Base-by-base conservation (phyloP, 352 stramenopile genomes). In the Globisporangium parvum region DNA sequence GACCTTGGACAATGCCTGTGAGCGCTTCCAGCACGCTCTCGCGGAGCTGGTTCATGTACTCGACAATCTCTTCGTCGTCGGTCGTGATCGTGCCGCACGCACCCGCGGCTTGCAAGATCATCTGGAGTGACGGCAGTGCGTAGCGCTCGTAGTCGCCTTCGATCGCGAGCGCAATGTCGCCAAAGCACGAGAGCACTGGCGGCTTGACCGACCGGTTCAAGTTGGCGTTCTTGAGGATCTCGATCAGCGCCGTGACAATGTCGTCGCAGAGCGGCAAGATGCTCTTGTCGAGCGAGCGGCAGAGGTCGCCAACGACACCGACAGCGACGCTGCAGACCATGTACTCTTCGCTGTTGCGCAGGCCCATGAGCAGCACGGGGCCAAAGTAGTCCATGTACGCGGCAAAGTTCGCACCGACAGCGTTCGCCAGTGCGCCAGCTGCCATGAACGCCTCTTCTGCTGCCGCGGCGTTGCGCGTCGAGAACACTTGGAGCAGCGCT, bases 51-150 rank as follows among this genome's bases (percentile, higher is more conserved):
- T 98, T 99, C 67, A 99, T 96, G 70, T 98, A 98, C 44, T 98
- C 93, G 61, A 99, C 89, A n/a, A 98, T 82, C 51, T 99, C 96
- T 59, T 99, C 96, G 63, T 99, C 96, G 55, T 98, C 91, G 6
- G 88, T 90, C 21, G 85, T 70, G 48, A 96, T 92, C 15, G 79
- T 75, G 28, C 80, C 74, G 31, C 90, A 96, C n/a, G 85, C 76
- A 28, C 87, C 85, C 14, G 95, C 91, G 6, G 85, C 85, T 60
- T 95, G 84, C 35, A 91, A 57, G 45, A 96, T 88, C 78, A 95
- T 93, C 55, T 88, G 71, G 54, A 93, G 70, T 28, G 88, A 89
- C 42, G 81, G 71, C 18, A 67, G 62, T n/a, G 88, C 73, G 65
- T 96, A 97, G 24, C 82, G 84, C 52, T 96, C 87, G 60, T 96